Conservation (phyloP, 805 yeast genomes). For the Blastobotrys peoriensis region DNA sequence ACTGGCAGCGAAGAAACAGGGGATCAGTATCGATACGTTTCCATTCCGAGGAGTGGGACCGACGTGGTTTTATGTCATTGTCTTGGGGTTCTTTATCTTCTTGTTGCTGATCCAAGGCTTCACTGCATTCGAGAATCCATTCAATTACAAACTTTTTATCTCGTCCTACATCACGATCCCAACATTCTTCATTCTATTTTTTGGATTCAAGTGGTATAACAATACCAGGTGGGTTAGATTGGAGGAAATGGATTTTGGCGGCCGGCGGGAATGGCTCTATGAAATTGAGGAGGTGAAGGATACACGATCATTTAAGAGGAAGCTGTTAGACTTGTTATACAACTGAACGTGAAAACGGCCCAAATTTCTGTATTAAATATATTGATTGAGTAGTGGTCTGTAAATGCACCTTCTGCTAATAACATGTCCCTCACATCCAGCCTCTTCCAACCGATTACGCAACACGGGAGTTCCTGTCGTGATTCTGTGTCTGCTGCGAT, state of each 20-base stretch:
- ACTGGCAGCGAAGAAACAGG: constrained; percentile 54
- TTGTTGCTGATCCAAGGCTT: constrained; percentile 60
- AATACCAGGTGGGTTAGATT: constrained; percentile 6
- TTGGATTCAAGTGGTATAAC: constrained; percentile 7
- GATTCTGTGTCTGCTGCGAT: no score
- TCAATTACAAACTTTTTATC: constrained; percentile 9
- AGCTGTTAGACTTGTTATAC: neutral
- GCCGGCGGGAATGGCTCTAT: constrained; percentile 10
- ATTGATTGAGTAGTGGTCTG: no score
- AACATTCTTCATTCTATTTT: constrained; percentile 6
- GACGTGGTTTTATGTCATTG: constrained; percentile 65
- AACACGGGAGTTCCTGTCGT: no score
- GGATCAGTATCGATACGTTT: constrained; percentile 58
- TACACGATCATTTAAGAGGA: neutral
- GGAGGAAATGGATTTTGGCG: constrained; percentile 8
- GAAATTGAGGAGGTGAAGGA: neutral
- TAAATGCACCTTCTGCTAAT: no score
- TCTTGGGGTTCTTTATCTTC: constrained; percentile 48
- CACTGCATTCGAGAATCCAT: constrained; percentile 39
- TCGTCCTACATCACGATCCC: constrained; percentile 11
- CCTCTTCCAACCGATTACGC: no score
- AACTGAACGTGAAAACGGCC: no score
- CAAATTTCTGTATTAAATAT: no score
- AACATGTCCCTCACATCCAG: no score
- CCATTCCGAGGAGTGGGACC: constrained; percentile 68